phyloP scores from a whole-genome alignment of 345 rosid species.

The Rhodomyrtus tomentosa region DNA sequence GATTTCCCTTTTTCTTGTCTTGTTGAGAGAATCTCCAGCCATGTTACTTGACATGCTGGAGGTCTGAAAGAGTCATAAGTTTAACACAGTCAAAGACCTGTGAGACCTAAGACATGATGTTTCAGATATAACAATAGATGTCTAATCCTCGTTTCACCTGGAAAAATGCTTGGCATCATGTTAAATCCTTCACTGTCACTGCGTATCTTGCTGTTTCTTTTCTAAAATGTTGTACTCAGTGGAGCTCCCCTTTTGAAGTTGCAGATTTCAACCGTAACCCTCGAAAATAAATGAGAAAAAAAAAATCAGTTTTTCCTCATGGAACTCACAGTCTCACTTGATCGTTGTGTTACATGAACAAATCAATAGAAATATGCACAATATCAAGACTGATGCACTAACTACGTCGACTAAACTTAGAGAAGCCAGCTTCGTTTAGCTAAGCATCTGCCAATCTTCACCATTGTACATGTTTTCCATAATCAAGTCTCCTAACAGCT shows the following conservation, averaged over 20 bases:
- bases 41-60: neutral
- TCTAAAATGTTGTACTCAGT: neutral
- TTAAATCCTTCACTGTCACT: neutral
- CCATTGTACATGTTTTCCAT: neutral
- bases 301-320: neutral
- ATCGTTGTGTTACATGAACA: neutral
- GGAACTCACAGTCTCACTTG: neutral
- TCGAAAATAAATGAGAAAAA: neutral
- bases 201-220: neutral
- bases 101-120: neutral
- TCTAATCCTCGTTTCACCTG: neutral
- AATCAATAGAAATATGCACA: neutral
- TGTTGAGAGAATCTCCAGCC: neutral
- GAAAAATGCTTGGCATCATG: neutral
- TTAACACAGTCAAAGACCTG: neutral
- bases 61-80: neutral
- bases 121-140: neutral
- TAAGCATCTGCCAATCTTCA: neutral
- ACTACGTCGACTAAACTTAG: neutral
- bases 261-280: neutral
- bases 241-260: neutral
- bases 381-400: neutral
- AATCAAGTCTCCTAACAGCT: neutral
- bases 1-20: neutral
- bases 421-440: neutral